These are phyloP conservation scores for Iris macrosiphon DNA, from an alignment of 106 monocot species.

Conservation along the genomic window DNA sequence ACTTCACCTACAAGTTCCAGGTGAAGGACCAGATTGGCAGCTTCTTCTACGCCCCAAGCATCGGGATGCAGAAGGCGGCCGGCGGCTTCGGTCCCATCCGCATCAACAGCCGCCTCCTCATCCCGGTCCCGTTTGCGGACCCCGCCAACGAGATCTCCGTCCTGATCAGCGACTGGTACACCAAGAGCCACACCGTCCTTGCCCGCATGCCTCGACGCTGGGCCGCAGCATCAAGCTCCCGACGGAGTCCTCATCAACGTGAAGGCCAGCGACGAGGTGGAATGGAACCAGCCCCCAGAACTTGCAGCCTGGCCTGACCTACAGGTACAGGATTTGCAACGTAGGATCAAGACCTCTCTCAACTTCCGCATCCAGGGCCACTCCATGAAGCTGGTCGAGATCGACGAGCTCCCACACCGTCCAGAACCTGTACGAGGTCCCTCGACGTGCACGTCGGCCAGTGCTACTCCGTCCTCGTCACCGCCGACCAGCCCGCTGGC, in stretches of 20 bases:
- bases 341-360: constrained; percentile 32
- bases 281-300: constrained; percentile 6
- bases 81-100: constrained; percentile 46
- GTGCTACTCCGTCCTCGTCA: constrained; percentile 46
- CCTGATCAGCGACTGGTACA: constrained; percentile 52
- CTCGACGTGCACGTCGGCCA: constrained; percentile 47
- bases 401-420: constrained; percentile 40
- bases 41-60: constrained; percentile 45
- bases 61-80: constrained; percentile 37
- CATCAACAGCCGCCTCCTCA: constrained; percentile 37
- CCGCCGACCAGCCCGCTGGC: constrained; percentile 26
- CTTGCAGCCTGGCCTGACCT: constrained; percentile 13
- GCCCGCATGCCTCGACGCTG: constrained; percentile 8
- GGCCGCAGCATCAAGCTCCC: constrained; percentile 20
- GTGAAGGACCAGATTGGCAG: constrained; percentile 56
- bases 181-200: constrained; percentile 17
- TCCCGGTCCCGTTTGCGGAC: constrained; percentile 47
- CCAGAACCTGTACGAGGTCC: constrained; percentile 37
- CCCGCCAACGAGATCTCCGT: constrained; percentile 44
- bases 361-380: constrained; percentile 51
- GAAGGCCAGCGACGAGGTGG: not conserved
- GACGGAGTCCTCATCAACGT: constrained; percentile 24
- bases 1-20: constrained; percentile 51
- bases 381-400: constrained; percentile 36
- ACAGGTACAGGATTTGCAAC: constrained; percentile 43